Conservation (phyloP, 1,284 basidiomycete species). For the Earliella scabrosa region DNA sequence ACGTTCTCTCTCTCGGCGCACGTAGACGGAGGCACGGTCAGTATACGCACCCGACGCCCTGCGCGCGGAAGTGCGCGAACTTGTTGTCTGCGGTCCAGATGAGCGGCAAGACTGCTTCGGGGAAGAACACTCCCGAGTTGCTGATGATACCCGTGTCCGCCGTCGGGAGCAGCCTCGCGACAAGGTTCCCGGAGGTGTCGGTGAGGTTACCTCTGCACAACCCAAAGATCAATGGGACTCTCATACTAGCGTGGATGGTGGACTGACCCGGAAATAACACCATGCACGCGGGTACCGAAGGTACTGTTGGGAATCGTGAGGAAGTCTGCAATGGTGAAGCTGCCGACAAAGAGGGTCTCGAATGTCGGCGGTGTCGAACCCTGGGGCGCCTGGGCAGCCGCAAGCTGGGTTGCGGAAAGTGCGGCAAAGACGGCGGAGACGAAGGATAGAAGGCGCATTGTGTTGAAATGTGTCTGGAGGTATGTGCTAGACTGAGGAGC, state of each 20-base stretch:
- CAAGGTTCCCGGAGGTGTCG: not conserved
- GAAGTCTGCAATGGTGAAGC: not conserved
- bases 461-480: too few species aligned
- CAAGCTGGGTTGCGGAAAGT: too few species aligned
- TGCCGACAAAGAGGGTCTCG: not conserved
- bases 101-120: not conserved
- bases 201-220: not conserved
- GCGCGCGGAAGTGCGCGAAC: not conserved
- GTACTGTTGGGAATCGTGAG: not conserved
- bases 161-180: not conserved
- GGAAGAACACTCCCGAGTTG: not conserved
- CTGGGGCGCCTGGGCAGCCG: too few species aligned
- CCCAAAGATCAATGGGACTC: not conserved
- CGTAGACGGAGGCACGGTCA: not conserved
- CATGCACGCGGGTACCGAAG: constrained; percentile 1
- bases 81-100: constrained; percentile 1
- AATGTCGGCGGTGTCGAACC: not conserved
- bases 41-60: not conserved
- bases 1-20: not conserved
- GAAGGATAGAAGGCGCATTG: too few species aligned
- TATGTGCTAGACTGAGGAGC: too few species aligned
- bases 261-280: not conserved
- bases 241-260: too few species aligned
- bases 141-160: not conserved
- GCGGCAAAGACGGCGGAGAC: too few species aligned